A percentile compares a stretch with the other conserved stretches of the same genome.
These are phyloP conservation scores for Mucor saturninus DNA, from an alignment of 371 early-diverging fungal species.

Conservation along the genomic window DNA sequence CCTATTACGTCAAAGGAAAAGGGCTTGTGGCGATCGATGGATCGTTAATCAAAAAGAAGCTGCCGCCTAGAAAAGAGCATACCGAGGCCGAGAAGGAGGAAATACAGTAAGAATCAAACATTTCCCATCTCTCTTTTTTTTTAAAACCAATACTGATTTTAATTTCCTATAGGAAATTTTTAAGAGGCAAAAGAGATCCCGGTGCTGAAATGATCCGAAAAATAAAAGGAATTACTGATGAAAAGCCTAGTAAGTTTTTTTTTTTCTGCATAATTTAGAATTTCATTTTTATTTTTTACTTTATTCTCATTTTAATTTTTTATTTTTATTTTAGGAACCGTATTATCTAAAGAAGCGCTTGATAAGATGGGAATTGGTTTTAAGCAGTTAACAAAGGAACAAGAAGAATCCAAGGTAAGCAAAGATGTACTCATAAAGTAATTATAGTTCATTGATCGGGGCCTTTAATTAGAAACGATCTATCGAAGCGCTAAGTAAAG, in stretches of 20 bases:
- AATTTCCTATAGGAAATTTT: constrained; percentile 36
- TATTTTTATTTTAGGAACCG: constrained; percentile 16
- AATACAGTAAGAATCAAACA: constrained; percentile 11
- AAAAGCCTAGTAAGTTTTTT: constrained; percentile 24
- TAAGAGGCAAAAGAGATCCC: constrained; percentile 40
- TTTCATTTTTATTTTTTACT: neutral
- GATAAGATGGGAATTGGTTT: constrained; percentile 36
- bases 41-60: constrained; percentile 15
- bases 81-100: constrained; percentile 8
- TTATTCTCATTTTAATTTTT: neutral
- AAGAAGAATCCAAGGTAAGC: constrained; percentile 43
- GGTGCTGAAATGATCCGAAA: constrained; percentile 50
- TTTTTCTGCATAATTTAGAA: neutral
- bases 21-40: constrained; percentile 38
- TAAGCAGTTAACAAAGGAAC: constrained; percentile 28
- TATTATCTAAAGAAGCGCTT: constrained; percentile 41
- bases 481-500: constrained; percentile 34
- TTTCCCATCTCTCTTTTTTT: too few relatives aligned
- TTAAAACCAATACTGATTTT: neutral
- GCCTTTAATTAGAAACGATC: constrained; percentile 35
- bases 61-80: constrained; percentile 11
- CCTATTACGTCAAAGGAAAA: constrained; percentile 34
- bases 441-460: constrained; percentile 6
- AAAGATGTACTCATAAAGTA: neutral
- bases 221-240: constrained; percentile 42